Evolutionary conservation across 768 basidiomycete species (phyloP), one percentile per base, ranked within the genome.

Genomic region (Termitomyces titanicus): DNA sequence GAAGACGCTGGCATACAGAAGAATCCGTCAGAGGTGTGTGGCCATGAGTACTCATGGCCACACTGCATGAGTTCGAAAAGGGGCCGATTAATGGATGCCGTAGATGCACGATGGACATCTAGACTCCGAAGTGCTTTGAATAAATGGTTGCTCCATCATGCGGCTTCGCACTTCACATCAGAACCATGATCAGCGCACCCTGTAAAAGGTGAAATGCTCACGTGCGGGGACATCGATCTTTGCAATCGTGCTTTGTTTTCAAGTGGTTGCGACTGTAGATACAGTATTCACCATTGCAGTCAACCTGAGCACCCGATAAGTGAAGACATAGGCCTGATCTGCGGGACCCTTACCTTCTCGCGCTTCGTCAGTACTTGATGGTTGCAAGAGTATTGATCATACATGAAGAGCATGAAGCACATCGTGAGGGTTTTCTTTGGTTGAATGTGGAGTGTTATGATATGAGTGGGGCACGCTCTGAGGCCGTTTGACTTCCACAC

Each of bases 241-340:
- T 39, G 56, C 80, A 82, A 51, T 73, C 57, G 51, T 82, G 80
- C 1, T 24, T 3, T 12, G 29, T 40, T 0, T 39, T 54, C 9
- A 51, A 63, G 55, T 81, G 80, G 33, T 34, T 60, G 9, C 46
- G 20, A 55, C 82, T 84, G 52, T 72, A 63, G 8, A 63, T 67
- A 53, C 83, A 83, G 7, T 60, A 57, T 25, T 56, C 50, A 2
- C 52, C 53, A 46, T 75, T 72, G 58, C 82, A 84, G 57, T 83
- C 83, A 15, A 84, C 68, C 82, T 84, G 51, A 13, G 17, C 17
- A 49, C 10, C 40, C 40, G 31, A 5, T n/a, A 18, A 29, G n/a
- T 20, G 24, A 25, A 38, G 33, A 39, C 29, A 53, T 6, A 47
- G 33, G 10, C 18, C 20, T 25, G 38, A 31, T 29, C 13, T 6